Evolutionary conservation across 495 filamentous ascomycete genomes (phyloP).

Genomic region (Peziza echinospora): DNA sequence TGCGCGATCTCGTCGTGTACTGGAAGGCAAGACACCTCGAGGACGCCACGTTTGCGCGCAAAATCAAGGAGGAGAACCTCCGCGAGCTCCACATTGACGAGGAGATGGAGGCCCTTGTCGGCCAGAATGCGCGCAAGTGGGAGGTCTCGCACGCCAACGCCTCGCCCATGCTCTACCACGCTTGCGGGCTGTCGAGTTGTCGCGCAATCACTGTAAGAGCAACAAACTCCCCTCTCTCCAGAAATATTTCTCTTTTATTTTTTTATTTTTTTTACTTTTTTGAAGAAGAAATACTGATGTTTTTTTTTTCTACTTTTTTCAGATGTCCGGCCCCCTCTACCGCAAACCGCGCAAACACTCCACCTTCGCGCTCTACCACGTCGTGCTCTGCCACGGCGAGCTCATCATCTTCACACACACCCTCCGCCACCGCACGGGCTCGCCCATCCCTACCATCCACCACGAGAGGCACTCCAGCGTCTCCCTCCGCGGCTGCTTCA

Average conservation of each 20-base stretch:
- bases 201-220: conserved; percentile 45
- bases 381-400: conserved; percentile 41
- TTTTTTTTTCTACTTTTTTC: no score
- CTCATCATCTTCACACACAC: conserved; percentile 42
- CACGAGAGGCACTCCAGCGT: conserved; percentile 37
- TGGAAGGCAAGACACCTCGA: conserved; percentile 38
- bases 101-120: conserved; percentile 43
- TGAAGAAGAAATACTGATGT: no score
- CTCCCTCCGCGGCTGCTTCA: conserved; percentile 45
- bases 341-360: conserved; percentile 42
- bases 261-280: no score
- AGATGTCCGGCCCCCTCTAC: conserved; percentile 44
- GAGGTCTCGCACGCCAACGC: conserved; percentile 46
- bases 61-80: conserved; percentile 37
- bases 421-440: conserved; percentile 34
- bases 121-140: conserved; percentile 51
- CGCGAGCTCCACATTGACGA: conserved; percentile 46
- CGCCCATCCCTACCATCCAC: conserved; percentile 38
- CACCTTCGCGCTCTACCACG: conserved; percentile 39
- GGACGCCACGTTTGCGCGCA: conserved; percentile 36
- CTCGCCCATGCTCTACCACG: conserved; percentile 44
- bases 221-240: no score
- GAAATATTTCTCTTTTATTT: no score
- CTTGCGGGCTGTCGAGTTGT: conserved; percentile 44
- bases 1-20: conserved; percentile 38